Base-by-base conservation (phyloP, 192 early-diverging fungal genomes). In the Coemansia asiatica region DNA sequence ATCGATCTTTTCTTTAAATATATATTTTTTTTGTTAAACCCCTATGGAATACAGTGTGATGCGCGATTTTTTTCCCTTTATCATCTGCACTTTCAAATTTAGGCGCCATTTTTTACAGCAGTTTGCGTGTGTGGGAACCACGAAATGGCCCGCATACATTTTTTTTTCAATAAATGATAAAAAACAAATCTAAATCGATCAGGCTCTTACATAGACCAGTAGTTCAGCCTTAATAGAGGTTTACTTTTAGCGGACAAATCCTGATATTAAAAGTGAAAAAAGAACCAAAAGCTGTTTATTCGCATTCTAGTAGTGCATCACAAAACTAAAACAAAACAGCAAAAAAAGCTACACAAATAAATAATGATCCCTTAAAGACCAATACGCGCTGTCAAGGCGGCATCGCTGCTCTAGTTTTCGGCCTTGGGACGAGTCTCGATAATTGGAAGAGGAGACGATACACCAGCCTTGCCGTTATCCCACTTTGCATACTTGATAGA, bases 401-500 rank as follows among this genome's bases (percentile, higher is more conserved):
- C 15, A 44, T 51, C 7, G 21, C 3, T 1, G 26, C 23, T 44
- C 61, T 80, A 80, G 61, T 80, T 67, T 51, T 79, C 71, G 26
- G 47, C 77, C 72, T 68, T 65, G 48, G 72, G 19, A 27, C 77
- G 77, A 26, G 77, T 80, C 55, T 80, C 77, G 40, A 80, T 49
- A 26, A 46, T 40, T 8, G 71, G 65, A n/a, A 68, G 56, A 4
- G 55, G 48, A 44, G 56, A 40, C 21, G 60, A 68, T 22, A 36
- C 64, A 19, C 71, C 60, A 15, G 77, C 65, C 68, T 80, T 80
- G 77, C 71, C 77, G 48, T 46, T 66, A 31, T 74, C 72, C 77
- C 77, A 80, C 62, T 80, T 80, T 38, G 77, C 71, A 36, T 59
- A 74, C 68, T 74, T 80, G 62, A 80, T 63, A 48, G 18, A n/a